A percentile compares a stretch with the other conserved stretches of the same genome.
Conservation (phyloP, 148 eudicot species). For the Dysphania ambrosioides region DNA sequence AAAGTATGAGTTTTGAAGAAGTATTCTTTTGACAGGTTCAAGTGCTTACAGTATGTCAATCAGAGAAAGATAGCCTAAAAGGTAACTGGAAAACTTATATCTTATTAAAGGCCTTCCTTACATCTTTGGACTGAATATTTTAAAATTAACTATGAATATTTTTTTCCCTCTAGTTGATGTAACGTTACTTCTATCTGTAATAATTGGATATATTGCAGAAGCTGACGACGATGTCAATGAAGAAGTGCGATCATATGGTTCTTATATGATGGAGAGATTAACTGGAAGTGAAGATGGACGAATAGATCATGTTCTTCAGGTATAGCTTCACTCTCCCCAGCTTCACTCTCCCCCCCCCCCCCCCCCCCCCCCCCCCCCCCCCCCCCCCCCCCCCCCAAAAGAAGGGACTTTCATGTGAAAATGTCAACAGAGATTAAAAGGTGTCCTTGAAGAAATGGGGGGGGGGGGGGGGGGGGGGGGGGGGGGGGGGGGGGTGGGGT, state of each 20-base stretch:
- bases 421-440: too few relatives aligned
- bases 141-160: too few relatives aligned
- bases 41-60: conserved; percentile 77
- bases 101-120: neutral
- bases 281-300: conserved; percentile 75
- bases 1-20: neutral
- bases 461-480: too few relatives aligned
- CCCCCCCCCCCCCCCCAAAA: neutral
- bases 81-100: conserved; percentile 37
- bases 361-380: too few relatives aligned
- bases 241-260: conserved; percentile 76
- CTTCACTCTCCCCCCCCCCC: neutral
- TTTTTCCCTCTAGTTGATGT: too few relatives aligned
- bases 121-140: too few relatives aligned
- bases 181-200: neutral
- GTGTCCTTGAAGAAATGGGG: too few relatives aligned
- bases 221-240: conserved; percentile 42
- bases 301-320: conserved; percentile 90
- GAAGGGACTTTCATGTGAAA: too few relatives aligned
- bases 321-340: conserved; percentile 16
- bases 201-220: conserved; percentile 38
- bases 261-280: conserved; percentile 86
- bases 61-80: conserved; percentile 48
- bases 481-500: too few relatives aligned
- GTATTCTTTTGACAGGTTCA: conserved; percentile 45